These are phyloP conservation scores for Wallacemonas collosoma DNA, from an alignment of 208 protist species.

Conservation along the genomic window DNA sequence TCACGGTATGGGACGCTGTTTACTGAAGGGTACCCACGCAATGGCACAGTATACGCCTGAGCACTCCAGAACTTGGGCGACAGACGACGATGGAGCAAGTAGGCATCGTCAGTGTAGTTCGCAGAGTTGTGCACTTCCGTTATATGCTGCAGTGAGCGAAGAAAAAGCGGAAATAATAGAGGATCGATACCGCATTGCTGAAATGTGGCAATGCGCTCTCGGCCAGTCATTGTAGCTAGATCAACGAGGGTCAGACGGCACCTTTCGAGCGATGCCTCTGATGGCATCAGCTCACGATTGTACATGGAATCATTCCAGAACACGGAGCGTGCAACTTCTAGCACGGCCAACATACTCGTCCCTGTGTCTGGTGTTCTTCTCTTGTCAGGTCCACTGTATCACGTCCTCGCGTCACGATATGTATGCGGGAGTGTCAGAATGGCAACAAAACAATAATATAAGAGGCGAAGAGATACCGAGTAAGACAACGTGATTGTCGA, in stretches of 20 bases:
- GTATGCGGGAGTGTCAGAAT: too few relatives aligned
- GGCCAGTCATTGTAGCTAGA: constrained; percentile 75
- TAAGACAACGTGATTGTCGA: too few relatives aligned
- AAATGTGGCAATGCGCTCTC: constrained; percentile 68
- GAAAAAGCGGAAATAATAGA: constrained; percentile 73
- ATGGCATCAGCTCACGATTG: constrained; percentile 58
- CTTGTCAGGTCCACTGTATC: not conserved
- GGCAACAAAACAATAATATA: too few relatives aligned
- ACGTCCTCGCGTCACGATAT: too few relatives aligned
- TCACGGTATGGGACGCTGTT: constrained; percentile 65
- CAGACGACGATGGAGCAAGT: constrained; percentile 74
- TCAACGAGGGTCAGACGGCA: constrained; percentile 60
- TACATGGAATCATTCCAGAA: constrained; percentile 82
- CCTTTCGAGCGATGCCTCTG: constrained; percentile 61
- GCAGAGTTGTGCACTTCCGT: constrained; percentile 58
- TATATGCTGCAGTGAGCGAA: constrained; percentile 76
- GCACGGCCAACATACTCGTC: constrained; percentile 62
- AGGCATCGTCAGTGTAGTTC: constrained; percentile 50
- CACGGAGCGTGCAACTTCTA: constrained; percentile 72
- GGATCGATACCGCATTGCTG: constrained; percentile 71
- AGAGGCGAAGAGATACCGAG: too few relatives aligned
- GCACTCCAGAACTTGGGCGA: constrained; percentile 71
- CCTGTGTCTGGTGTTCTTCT: not conserved
- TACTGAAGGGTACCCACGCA: constrained; percentile 63
- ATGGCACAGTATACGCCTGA: constrained; percentile 33